Percentiles rank a stretch among this genome's conserved stretches.
These are phyloP conservation scores for Pneumocystis oryctolagi DNA, from an alignment of 1,139 yeast genomes.

Conservation along the genomic window DNA sequence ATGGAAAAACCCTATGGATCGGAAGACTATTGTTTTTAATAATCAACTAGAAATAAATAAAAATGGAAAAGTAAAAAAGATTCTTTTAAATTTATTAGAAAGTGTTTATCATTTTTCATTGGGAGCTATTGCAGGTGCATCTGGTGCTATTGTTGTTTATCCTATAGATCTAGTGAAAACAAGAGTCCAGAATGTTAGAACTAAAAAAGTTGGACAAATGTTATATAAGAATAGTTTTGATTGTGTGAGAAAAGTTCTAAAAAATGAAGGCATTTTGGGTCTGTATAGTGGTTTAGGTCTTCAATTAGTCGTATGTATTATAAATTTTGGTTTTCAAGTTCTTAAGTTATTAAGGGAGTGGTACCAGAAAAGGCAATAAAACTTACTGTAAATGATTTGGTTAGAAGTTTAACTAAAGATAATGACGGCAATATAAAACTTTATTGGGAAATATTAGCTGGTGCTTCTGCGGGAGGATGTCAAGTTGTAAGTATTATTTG, in stretches of 20 bases:
- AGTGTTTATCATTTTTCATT: constrained; percentile 75
- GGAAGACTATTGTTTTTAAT: constrained; percentile 18
- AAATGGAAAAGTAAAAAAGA: constrained; percentile 11
- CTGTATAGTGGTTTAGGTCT: constrained; percentile 88
- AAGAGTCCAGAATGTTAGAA: constrained; percentile 91
- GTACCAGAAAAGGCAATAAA: constrained; percentile 98
- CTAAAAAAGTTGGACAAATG: constrained; percentile 37
- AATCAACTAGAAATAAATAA: constrained; percentile 19
- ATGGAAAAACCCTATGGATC: constrained; percentile 26
- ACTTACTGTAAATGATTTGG: constrained; percentile 80
- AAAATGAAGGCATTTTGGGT: constrained; percentile 73
- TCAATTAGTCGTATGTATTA: constrained; percentile 41
- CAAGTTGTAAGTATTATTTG: constrained; percentile 40
- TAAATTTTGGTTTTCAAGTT: neutral
- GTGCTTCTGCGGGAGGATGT: constrained; percentile 91
- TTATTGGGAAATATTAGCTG: constrained; percentile 68
- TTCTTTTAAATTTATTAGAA: constrained; percentile 44
- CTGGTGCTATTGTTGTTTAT: constrained; percentile 96
- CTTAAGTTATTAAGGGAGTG: constrained; percentile 40
- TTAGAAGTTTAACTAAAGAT: constrained; percentile 57
- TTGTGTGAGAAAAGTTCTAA: constrained; percentile 65
- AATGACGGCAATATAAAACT: constrained; percentile 43
- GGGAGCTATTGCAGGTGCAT: constrained; percentile 93
- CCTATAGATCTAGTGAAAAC: constrained; percentile 95
- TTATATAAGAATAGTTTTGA: constrained; percentile 69